Base-by-base conservation (phyloP, 345 rosid genomes). In the Melaleuca quinquenervia region DNA sequence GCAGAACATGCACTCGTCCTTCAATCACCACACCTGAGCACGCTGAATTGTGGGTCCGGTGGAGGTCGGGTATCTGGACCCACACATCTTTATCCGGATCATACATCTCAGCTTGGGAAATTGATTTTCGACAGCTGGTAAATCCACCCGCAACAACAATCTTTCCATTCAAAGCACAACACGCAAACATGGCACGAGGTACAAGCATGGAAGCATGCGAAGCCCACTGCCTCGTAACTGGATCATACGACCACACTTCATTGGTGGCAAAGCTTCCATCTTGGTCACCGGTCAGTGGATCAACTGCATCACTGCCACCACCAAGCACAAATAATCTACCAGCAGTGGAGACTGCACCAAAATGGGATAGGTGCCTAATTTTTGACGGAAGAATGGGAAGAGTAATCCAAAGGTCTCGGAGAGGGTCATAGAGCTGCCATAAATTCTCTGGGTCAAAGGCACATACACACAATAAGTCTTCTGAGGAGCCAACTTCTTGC, bases 121-220 rank as follows among this genome's bases (percentile, higher is more conserved):
- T 94, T 49, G 98, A 96, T 86, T 94, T 96, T 32, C 96, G 91
- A 88, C 98, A 94, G 88, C 92, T 94, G 32, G 99, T 97, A 87
- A 97, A 96, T 20, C 98, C 99, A 5, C 99, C 99, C 0, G 99
- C 98, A 44, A 95, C 98, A 6, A 97, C 88, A 85, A 97, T 94
- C 88, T 94, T 96, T 84, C 98, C 99, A 36, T 97, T 91, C 87
- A 97, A 90, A 60, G 91, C 91, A 11, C 97, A 95, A 60, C 99
- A 97, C 0, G 99, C 98, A 89, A 97, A 97, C 99, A 96, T 97
- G 41, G 98, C 95, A 56, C 98, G 96, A 20, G 99, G 95, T 20
- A 97, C 97, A 29, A 94, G 95, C 99, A 97, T 97, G 24, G 98
- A 86, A 26, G 96, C 93, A 15, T 93, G 75, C 0, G 88, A 91